phyloP scores from a whole-genome alignment of 768 basidiomycete species.

The Tylopilus vinaceipallidus region DNA sequence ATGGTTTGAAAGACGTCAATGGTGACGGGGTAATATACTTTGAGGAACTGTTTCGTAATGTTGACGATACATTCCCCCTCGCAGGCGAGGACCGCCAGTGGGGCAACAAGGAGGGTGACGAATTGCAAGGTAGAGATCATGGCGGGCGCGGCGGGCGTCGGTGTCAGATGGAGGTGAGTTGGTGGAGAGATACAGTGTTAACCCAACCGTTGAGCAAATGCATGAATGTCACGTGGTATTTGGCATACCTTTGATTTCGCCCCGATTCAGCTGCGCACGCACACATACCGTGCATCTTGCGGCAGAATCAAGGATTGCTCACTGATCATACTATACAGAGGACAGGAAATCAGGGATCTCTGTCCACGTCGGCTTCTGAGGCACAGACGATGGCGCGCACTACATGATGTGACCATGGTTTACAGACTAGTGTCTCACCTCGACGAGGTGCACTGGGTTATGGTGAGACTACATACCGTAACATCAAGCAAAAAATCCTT shows the following conservation, averaged over 20 bases:
- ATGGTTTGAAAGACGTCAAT: conserved; percentile 37
- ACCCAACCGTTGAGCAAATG: background rate
- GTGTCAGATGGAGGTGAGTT: background rate
- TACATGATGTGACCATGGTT: background rate
- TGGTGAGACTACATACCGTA: conserved; percentile 3
- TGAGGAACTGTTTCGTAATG: conserved; percentile 55
- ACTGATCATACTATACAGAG: too few relatives aligned
- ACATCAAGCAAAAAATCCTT: background rate
- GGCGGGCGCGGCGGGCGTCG: conserved; percentile 9
- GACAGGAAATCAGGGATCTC: background rate
- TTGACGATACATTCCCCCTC: conserved; percentile 67
- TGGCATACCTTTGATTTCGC: conserved; percentile 7
- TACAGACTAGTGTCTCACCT: background rate
- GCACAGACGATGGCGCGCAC: background rate
- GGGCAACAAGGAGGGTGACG: conserved; percentile 28
- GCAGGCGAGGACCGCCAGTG: conserved; percentile 50
- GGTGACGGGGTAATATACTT: conserved; percentile 48
- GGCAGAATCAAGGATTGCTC: too few relatives aligned
- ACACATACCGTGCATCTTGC: too few relatives aligned
- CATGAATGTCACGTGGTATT: conserved; percentile 20
- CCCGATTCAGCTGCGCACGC: too few relatives aligned
- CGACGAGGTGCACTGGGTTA: background rate
- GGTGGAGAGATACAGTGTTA: too few relatives aligned
- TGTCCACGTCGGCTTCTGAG: background rate
- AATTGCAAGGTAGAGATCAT: conserved; percentile 24